Evolutionary conservation across 176 grass and related monocot species (phyloP).

Genomic region (Saccharum officinarum): DNA sequence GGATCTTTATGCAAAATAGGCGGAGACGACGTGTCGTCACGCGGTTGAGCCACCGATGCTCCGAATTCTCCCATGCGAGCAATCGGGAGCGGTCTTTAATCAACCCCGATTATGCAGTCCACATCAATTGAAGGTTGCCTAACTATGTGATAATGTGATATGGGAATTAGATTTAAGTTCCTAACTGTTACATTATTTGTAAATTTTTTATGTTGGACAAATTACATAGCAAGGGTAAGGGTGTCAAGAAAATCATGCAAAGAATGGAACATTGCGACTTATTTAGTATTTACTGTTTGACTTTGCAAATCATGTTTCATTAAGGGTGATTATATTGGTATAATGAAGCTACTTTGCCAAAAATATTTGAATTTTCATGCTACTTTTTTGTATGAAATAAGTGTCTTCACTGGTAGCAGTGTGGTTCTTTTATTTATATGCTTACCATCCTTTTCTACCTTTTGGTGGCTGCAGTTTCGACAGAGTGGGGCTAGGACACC

Average conservation of each 20-base stretch:
- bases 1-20: no score
- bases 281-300: slow-evolving; percentile 17
- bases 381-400: background rate
- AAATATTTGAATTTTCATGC: background rate
- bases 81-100: no score
- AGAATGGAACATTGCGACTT: background rate
- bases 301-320: background rate
- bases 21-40: no score
- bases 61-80: no score
- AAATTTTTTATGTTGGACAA: background rate
- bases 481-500: slow-evolving; percentile 86
- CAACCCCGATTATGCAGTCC: background rate
- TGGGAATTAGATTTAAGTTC: slow-evolving; percentile 2
- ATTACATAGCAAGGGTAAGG: background rate
- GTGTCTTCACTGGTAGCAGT: background rate
- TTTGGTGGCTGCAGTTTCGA: slow-evolving; percentile 55
- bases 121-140: background rate
- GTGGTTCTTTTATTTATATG: slow-evolving; percentile 6
- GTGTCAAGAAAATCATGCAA: background rate
- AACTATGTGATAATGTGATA: background rate
- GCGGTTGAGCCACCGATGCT: no score
- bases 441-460: slow-evolving; percentile 12
- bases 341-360: background rate
- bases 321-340: background rate
- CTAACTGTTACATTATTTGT: slow-evolving; percentile 3